Evolutionary conservation across 2,329 filamentous ascomycete species (phyloP).

Genomic region (Neoscytalidium dimidiatum): DNA sequence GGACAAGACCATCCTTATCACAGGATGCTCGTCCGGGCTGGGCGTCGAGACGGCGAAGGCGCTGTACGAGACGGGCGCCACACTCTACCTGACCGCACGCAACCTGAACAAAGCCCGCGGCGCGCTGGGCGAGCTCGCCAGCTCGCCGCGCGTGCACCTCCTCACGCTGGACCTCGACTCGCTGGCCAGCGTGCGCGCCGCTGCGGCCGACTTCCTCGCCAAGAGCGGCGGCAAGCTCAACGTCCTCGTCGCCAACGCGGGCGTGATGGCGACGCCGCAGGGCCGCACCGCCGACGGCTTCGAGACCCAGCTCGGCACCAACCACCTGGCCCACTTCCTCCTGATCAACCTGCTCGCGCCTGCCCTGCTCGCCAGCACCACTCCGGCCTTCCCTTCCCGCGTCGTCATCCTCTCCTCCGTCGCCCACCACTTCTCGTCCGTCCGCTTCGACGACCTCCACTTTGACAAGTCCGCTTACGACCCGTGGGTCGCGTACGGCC

Average conservation of each 20-base stretch:
- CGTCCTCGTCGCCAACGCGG: slow-evolving; percentile 31
- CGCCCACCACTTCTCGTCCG: slow-evolving; percentile 40
- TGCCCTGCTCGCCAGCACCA: slow-evolving; percentile 41
- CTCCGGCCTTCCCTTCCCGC: slow-evolving; percentile 45
- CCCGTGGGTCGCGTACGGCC: slow-evolving; percentile 46
- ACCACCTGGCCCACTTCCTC: slow-evolving; percentile 58
- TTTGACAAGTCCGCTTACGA: slow-evolving; percentile 42
- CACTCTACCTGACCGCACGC: slow-evolving; percentile 46
- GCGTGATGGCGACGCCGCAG: slow-evolving; percentile 31
- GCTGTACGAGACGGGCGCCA: slow-evolving; percentile 49
- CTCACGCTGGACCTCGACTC: slow-evolving; percentile 31
- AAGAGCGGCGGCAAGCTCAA: slow-evolving; percentile 24
- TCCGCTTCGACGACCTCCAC: slow-evolving; percentile 45
- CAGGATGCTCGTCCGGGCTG: slow-evolving; percentile 32
- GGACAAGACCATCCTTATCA: slow-evolving; percentile 31
- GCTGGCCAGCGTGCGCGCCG: slow-evolving; percentile 25
- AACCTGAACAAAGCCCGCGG: slow-evolving; percentile 41
- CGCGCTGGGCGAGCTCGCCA: slow-evolving; percentile 21
- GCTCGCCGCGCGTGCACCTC: slow-evolving; percentile 31
- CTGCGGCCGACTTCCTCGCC: slow-evolving; percentile 25
- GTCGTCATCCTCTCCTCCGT: slow-evolving; percentile 50
- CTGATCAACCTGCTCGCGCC: slow-evolving; percentile 54
- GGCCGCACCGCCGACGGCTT: slow-evolving; percentile 29
- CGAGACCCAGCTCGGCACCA: slow-evolving; percentile 56
- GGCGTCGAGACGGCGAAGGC: slow-evolving; percentile 36